A percentile compares a stretch with the other conserved stretches of the same genome.
Evolutionary conservation across 148 eudicot species (phyloP).

Genomic region (Rhododendron mucronatum): DNA sequence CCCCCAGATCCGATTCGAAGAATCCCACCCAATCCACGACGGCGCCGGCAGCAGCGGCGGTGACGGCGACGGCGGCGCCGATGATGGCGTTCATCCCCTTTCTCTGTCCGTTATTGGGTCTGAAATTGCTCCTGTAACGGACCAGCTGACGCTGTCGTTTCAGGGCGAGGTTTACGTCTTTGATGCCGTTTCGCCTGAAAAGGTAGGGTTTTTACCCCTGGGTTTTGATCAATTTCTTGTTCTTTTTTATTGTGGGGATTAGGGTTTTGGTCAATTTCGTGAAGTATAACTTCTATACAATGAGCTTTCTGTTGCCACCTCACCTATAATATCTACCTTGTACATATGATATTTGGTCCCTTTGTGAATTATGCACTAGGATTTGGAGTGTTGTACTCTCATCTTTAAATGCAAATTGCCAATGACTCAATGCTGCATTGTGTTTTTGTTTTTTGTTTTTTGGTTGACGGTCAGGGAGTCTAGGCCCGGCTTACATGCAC

Average conservation of each 20-base stretch:
- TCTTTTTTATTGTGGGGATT: neutral
- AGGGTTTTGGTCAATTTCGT: too few species aligned
- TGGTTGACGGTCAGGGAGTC: too few species aligned
- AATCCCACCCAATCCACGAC: conserved; percentile 18
- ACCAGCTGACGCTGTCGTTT: conserved; percentile 68
- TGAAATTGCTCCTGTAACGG: conserved; percentile 19
- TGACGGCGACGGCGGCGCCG: conserved; percentile 15
- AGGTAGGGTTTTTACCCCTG: conserved; percentile 26
- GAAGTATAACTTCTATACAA: too few species aligned
- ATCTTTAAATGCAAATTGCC: too few species aligned
- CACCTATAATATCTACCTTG: too few species aligned
- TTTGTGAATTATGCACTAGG: too few species aligned
- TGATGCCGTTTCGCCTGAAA: conserved; percentile 59
- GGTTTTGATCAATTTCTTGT: neutral
- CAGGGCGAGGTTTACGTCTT: conserved; percentile 64
- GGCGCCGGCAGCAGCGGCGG: neutral
- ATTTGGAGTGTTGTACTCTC: too few species aligned
- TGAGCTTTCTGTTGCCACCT: too few species aligned
- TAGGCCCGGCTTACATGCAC: too few species aligned
- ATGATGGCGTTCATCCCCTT: conserved; percentile 15
- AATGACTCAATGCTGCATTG: too few species aligned
- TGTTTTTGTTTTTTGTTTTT: too few species aligned
- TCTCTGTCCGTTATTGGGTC: conserved; percentile 19
- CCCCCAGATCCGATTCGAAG: conserved; percentile 33
- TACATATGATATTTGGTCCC: too few species aligned